These are phyloP conservation scores for Cadophora sp. DNA, from an alignment of 2,329 filamentous ascomycete species.

Conservation along the genomic window DNA sequence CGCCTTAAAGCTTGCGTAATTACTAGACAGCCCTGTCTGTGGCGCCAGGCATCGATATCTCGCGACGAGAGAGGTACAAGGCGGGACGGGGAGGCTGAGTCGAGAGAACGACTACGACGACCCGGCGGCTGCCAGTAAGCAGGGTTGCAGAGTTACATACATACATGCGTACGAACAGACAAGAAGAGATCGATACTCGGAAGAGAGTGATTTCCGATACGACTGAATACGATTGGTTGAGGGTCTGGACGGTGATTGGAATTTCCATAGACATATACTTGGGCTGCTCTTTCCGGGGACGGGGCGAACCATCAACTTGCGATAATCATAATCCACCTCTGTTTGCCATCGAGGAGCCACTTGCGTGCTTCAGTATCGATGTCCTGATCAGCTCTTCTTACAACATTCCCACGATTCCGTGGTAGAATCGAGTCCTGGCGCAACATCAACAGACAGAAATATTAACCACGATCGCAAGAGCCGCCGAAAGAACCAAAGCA, in stretches of 20 bases:
- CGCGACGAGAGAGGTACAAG: not conserved
- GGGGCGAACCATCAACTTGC: not conserved
- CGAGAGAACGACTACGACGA: conserved; percentile 6
- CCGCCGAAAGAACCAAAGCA: not conserved
- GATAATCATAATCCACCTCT: not conserved
- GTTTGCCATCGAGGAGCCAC: not conserved
- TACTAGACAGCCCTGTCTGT: not conserved
- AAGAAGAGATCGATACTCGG: not conserved
- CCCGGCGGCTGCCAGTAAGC: not conserved
- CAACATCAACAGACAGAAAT: no score
- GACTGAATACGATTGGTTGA: not conserved
- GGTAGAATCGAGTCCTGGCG: no score
- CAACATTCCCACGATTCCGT: no score
- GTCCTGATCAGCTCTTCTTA: no score
- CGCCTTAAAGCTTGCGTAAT: conserved; percentile 24
- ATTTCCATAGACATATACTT: not conserved
- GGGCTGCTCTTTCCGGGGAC: not conserved
- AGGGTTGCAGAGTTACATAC: not conserved
- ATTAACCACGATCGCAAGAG: not conserved
- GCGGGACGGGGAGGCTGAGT: conserved; percentile 22
- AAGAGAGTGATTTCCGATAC: not conserved
- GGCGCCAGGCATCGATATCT: conserved; percentile 16
- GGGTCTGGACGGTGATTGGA: not conserved
- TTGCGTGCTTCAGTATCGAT: no score
- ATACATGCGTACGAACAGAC: not conserved